Evolutionary conservation across 2,329 filamentous ascomycete species (phyloP).

Genomic region (Aspergillus alliaceus): DNA sequence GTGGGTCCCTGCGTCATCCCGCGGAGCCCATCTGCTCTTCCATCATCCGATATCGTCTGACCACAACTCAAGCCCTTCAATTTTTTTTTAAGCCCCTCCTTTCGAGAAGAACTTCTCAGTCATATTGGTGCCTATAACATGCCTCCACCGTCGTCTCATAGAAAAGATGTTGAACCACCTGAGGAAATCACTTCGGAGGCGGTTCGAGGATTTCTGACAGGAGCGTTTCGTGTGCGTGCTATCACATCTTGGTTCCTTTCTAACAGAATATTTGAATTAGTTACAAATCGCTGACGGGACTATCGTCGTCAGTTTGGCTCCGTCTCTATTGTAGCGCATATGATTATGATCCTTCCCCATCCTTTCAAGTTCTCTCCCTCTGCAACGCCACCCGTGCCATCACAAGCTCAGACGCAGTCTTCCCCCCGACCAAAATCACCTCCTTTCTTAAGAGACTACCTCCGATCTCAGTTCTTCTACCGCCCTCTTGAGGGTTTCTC

Average conservation of each 20-base stretch:
- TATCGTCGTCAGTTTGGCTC: constrained; percentile 39
- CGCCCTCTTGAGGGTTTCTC: constrained; percentile 51
- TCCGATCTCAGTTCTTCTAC: constrained; percentile 36
- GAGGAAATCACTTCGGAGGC: constrained; percentile 43
- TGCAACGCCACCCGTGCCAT: constrained; percentile 26
- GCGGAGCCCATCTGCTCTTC: neutral
- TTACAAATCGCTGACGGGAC: neutral
- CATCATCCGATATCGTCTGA: neutral
- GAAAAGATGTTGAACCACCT: constrained; percentile 42
- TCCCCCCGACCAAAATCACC: constrained; percentile 19
- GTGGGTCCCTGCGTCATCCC: constrained; percentile 6
- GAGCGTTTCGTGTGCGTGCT: constrained; percentile 43
- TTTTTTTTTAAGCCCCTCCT: too few species aligned
- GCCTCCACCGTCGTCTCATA: constrained; percentile 43
- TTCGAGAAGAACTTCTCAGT: neutral
- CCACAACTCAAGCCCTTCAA: neutral
- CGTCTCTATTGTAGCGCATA: constrained; percentile 47
- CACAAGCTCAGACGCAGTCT: constrained; percentile 18
- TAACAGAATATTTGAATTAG: neutral
- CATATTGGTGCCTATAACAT: too few species aligned
- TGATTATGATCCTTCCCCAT: constrained; percentile 45
- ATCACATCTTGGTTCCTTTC: too few species aligned
- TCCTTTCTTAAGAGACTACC: constrained; percentile 29
- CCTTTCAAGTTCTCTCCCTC: constrained; percentile 40
- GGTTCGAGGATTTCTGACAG: constrained; percentile 43